A percentile compares a stretch with the other conserved stretches of the same genome.
Evolutionary conservation across 192 early-diverging fungal genomes (phyloP).

Genomic region (Funneliformis mosseae): DNA sequence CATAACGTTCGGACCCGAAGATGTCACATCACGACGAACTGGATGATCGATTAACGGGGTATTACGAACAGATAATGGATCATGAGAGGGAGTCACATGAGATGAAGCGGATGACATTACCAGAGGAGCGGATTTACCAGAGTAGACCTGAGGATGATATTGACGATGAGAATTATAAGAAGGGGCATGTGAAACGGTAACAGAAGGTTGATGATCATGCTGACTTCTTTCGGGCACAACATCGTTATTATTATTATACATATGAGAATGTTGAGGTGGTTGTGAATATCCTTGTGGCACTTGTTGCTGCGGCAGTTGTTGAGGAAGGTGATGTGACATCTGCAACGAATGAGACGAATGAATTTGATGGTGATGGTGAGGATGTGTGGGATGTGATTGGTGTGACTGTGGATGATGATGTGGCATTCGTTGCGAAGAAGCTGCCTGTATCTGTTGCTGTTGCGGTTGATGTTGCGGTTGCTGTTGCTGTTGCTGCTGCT

Average conservation of each 20-base stretch:
- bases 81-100: not conserved
- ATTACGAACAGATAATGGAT: not conserved
- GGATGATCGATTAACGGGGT: not conserved
- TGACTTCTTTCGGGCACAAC: slow-evolving; percentile 8
- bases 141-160: not conserved
- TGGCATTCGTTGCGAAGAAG: not conserved
- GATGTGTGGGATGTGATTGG: not conserved
- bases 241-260: slow-evolving; percentile 20
- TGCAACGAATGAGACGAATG: not conserved
- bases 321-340: not conserved
- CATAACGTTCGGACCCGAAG: too few species aligned
- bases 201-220: not conserved
- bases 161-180: not conserved
- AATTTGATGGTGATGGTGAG: not conserved
- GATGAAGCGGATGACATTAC: not conserved
- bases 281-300: not conserved
- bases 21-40: not conserved
- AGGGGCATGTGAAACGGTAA: not conserved
- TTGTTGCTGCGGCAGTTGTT: not conserved
- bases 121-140: not conserved
- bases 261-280: not conserved
- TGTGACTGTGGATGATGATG: not conserved
- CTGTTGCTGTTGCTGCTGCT: not conserved
- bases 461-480: slow-evolving; percentile 2
- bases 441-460: not conserved